Evolutionary conservation across 805 yeast genomes (phyloP), one percentile per base, ranked within the genome.

Genomic region (Sugiyamaella floridensis): DNA sequence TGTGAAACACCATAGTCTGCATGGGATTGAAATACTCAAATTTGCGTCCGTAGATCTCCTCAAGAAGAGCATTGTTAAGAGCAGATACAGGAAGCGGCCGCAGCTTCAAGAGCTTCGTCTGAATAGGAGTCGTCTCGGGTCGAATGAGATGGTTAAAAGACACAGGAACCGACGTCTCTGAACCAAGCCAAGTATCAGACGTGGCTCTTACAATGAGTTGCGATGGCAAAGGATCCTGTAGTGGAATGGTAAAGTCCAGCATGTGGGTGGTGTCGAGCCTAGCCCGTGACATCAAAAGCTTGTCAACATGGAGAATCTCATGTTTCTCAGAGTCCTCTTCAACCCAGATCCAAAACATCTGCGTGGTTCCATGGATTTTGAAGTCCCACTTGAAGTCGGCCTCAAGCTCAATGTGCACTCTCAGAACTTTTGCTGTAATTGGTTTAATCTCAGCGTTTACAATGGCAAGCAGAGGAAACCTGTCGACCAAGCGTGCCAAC

Each of bases 1-100:
- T 80, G 64, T 90, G 96, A 71, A 93, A 93, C 0, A 85, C 79
- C 98, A 92, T 92, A 0, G 98, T 92, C 70, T 93, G 99, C 97
- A 93, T 90, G 3, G 99, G 98, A 65, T 93, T 93, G 76, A 93
- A 93, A 69, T 86, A 92, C 52, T 79, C 79, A 73, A 93, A 93
- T 59, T 76, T 81, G 6, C 67, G 54, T 3, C 75, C 71, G 65
- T 93, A 93, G 43, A 90, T 82, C 4, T 72, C 63, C 64, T 90
- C 96, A 45, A 88, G 68, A 14, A 75, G 72, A 0, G 76, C 69
- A 63, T 89, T 76, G 52, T 89, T 86, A 32, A 92, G 72, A 0
- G 97, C 97, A 0, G 84, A 69, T 0, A 83, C 73, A 0, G 98
- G 97, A 32, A 93, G 73, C 0, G 99, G 99, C 54, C 89, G 89